phyloP scores from a whole-genome alignment of 345 rosid species.

The Eutrema heterophyllum region DNA sequence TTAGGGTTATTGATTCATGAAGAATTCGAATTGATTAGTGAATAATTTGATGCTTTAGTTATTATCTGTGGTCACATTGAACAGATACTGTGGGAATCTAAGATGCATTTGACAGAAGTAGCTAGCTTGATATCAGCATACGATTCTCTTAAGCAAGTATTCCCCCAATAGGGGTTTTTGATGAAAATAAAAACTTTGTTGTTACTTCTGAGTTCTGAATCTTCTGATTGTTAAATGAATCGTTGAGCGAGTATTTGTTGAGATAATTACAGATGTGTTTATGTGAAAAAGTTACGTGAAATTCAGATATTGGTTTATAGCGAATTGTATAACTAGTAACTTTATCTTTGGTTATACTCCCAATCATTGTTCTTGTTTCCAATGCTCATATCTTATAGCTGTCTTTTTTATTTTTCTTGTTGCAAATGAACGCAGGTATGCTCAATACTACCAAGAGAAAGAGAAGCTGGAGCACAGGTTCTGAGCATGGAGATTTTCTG shows the following conservation, averaged over 20 bases:
- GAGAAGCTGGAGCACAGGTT: conserved; percentile 31
- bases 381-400: not conserved
- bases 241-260: too few relatives aligned
- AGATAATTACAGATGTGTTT: not conserved
- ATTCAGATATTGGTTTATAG: not conserved
- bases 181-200: not conserved
- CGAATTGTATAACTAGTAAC: not conserved
- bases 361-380: not conserved
- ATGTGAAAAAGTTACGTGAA: not conserved
- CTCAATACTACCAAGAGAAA: conserved; percentile 28
- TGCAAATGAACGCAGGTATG: conserved; percentile 19
- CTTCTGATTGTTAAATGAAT: not conserved
- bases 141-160: not conserved
- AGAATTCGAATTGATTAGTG: not conserved
- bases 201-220: not conserved
- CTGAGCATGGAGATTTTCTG: conserved; percentile 4
- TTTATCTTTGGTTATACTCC: not conserved
- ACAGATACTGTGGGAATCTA: not conserved
- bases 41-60: not conserved
- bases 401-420: not conserved
- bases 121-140: not conserved
- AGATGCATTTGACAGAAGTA: not conserved
- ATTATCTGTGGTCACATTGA: not conserved
- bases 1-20: not conserved
- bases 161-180: not conserved